Conservation (phyloP, 1,139 yeast genomes). For the Zhuliangozyma parablackwelliae region DNA sequence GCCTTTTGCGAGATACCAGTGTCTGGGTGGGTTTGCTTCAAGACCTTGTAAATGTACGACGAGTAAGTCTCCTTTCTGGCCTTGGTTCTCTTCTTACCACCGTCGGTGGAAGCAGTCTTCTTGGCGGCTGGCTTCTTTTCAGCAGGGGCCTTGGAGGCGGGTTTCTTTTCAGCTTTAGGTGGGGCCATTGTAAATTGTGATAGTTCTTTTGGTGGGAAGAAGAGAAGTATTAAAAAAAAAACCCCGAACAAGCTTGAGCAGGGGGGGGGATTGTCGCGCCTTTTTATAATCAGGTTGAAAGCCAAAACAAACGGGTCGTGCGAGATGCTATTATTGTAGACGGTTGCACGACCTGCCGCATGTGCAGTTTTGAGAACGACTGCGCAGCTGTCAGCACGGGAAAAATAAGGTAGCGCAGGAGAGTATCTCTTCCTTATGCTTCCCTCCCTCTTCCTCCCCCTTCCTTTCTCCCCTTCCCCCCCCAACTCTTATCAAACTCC, state of each 20-base stretch:
- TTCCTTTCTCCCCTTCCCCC: too few species aligned
- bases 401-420: too few species aligned
- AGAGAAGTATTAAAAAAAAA: conserved; percentile 1
- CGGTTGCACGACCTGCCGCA: too few species aligned
- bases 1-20: conserved; percentile 99
- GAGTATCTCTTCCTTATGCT: too few species aligned
- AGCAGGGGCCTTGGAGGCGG: conserved; percentile 98
- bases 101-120: conserved; percentile 81
- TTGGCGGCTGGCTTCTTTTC: conserved; percentile 95
- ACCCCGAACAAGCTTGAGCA: conserved; percentile 3
- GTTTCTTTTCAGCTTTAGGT: conserved; percentile 97
- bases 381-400: too few species aligned
- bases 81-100: conserved; percentile 91
- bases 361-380: too few species aligned
- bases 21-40: conserved; percentile 99
- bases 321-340: too few species aligned
- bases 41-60: conserved; percentile 96
- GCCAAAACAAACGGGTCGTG: too few species aligned
- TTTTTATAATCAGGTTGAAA: not conserved
- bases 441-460: too few species aligned
- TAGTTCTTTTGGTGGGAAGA: conserved; percentile 4
- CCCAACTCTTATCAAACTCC: too few species aligned
- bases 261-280: not conserved
- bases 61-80: conserved; percentile 99
- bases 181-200: conserved; percentile 68